Base-by-base conservation (phyloP, 208 protist species). In the Acanthamoeba sp. region DNA sequence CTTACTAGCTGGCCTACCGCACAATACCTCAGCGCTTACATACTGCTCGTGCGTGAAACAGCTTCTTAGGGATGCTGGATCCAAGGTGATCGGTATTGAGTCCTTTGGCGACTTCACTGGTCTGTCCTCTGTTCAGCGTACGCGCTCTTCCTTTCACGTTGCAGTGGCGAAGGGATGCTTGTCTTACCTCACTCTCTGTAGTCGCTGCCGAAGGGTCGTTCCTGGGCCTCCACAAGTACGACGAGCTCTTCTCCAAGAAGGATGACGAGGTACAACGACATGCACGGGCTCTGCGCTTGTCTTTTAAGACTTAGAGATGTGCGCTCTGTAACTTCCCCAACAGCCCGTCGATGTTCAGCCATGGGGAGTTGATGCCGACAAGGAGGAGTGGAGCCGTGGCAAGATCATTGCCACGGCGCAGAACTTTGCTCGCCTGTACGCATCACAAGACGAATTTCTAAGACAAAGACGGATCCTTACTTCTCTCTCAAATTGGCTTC, bases 371-470 rank as follows among this genome's bases (percentile, higher is more conserved):
- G 40, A 40, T 18, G 71, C 38, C 40, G 71, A 89, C 18, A 89
- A 36, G 82, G n/a, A 38, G 12, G 32, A 66, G 24, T 93, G 88
- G 88, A 50, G 50, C 29, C 38, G 59, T 16, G 88, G 88, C 18
- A 93, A 78, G 48, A 80, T 59, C 62, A 93, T 93, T 16, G 88
- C 88, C 38, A n/a, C 27, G 34, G 88, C 88, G 6, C 64, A 93
- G 42, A 93, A 82, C 40, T 93, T 93, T 93, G 88, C 88, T 27
- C 38, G 88, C 6, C 27, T 48, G 84, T 91, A 69, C 84, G 84
- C n/a, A 69, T 91, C n/a, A n/a, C n/a, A n/a, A n/a, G n/a, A n/a
- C n/a, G n/a, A n/a, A n/a, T n/a, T n/a, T n/a, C n/a, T n/a, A n/a
- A n/a, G n/a, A n/a, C n/a, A n/a, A n/a, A n/a, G n/a, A n/a, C n/a